Percentiles rank a stretch among this genome's conserved stretches.
phyloP scores from a whole-genome alignment of 805 yeast species.

The Hanseniaspora taiwanica region DNA sequence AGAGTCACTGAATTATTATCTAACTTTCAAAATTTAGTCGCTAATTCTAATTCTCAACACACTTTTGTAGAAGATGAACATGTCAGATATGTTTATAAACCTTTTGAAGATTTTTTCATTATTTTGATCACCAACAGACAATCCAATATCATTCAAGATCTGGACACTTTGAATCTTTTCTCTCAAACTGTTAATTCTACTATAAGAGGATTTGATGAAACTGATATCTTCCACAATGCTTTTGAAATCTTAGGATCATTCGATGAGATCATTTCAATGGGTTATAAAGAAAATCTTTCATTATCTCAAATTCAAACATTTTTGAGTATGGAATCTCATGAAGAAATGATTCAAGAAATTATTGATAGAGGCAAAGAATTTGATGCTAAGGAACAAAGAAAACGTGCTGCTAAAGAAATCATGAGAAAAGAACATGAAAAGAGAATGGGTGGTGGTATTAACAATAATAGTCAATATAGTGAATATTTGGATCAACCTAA shows the following conservation, averaged over 20 bases:
- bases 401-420: constrained; percentile 83
- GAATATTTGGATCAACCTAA: constrained; percentile 15
- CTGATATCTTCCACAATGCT: constrained; percentile 70
- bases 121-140: constrained; percentile 82
- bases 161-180: constrained; percentile 79
- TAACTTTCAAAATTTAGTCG: constrained; percentile 68
- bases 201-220: constrained; percentile 53
- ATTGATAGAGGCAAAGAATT: constrained; percentile 92
- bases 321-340: constrained; percentile 95
- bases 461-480: constrained; percentile 21
- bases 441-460: constrained; percentile 18
- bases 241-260: constrained; percentile 85
- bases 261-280: constrained; percentile 84
- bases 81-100: constrained; percentile 89
- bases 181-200: constrained; percentile 62
- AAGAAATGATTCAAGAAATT: constrained; percentile 95
- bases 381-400: constrained; percentile 95
- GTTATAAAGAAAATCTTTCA: constrained; percentile 79
- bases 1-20: constrained; percentile 77
- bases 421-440: constrained; percentile 54
- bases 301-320: constrained; percentile 74
- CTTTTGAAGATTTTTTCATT: constrained; percentile 85
- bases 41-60: constrained; percentile 61
- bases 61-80: constrained; percentile 74
- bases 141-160: constrained; percentile 87